Percentiles rank a stretch among this genome's conserved stretches.
phyloP scores from a whole-genome alignment of 2,329 filamentous ascomycete genomes.

The Pseudocercospora musae region DNA sequence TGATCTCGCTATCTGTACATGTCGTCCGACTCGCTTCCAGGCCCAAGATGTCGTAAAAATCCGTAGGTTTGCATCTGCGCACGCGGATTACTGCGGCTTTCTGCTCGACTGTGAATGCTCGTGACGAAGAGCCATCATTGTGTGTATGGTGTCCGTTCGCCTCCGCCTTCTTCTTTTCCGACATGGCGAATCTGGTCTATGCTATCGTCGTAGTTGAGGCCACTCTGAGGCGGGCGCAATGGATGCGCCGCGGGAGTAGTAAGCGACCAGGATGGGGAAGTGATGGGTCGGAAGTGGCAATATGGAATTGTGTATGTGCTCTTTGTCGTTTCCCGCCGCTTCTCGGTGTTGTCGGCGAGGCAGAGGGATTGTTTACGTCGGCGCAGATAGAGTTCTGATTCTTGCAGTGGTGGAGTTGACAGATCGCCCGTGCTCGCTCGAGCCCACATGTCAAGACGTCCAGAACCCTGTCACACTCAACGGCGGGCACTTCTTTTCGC shows the following conservation, averaged over 20 bases:
- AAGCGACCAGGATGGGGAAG: not conserved
- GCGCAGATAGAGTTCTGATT: conserved; percentile 9
- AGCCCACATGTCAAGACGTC: not conserved
- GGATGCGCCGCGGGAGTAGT: conserved; percentile 1
- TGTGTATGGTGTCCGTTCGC: conserved; percentile 54
- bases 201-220: not conserved
- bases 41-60: conserved; percentile 92
- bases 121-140: conserved; percentile 71
- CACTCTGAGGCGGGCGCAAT: conserved; percentile 10
- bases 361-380: conserved; percentile 2
- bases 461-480: conserved; percentile 1
- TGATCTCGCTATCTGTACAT: conserved; percentile 79
- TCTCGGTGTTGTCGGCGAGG: not conserved
- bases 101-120: conserved; percentile 83
- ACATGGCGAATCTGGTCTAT: conserved; percentile 8
- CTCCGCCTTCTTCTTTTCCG: conserved; percentile 19
- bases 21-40: conserved; percentile 63
- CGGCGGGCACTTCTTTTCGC: not conserved
- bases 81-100: conserved; percentile 89
- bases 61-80: conserved; percentile 75
- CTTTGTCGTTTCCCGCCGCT: not conserved
- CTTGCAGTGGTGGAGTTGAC: conserved; percentile 12
- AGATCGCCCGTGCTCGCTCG: conserved; percentile 13
- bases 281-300: not conserved
- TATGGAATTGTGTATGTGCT: not conserved